A percentile compares a stretch with the other conserved stretches of the same genome.
Conservation (phyloP, 805 yeast species). For the Hanseniaspora lindneri region DNA sequence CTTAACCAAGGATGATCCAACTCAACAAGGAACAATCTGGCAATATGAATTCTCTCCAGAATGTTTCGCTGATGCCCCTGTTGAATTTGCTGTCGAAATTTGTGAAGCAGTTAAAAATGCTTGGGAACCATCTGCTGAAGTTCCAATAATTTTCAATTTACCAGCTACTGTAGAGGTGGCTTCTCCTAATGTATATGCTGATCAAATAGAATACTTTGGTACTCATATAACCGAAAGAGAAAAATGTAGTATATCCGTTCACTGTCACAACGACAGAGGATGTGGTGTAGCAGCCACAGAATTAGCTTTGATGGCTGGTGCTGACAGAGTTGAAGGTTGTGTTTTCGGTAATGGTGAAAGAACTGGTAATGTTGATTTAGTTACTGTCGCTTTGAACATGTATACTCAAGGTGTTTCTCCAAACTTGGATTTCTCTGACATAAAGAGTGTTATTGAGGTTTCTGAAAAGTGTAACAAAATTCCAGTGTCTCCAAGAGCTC, state of each 20-base stretch:
- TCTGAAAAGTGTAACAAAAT: slow-evolving; percentile 70
- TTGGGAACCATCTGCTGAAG: slow-evolving; percentile 67
- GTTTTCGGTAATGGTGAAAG: slow-evolving; percentile 75
- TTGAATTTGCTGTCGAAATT: slow-evolving; percentile 60
- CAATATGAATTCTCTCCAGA: slow-evolving; percentile 68
- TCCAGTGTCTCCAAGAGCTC: slow-evolving; percentile 63
- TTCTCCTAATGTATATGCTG: slow-evolving; percentile 65
- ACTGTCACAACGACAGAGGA: slow-evolving; percentile 71
- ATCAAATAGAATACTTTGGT: slow-evolving; percentile 65
- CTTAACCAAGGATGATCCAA: slow-evolving; percentile 64
- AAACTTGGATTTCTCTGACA: slow-evolving; percentile 56
- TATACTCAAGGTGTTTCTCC: slow-evolving; percentile 70
- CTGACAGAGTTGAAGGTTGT: slow-evolving; percentile 76
- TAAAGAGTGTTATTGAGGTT: slow-evolving; percentile 52
- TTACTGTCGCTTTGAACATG: slow-evolving; percentile 63
- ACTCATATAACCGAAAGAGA: slow-evolving; percentile 59
- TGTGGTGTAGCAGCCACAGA: slow-evolving; percentile 78
- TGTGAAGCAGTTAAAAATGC: slow-evolving; percentile 70
- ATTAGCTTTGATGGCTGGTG: slow-evolving; percentile 68
- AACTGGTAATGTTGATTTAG: slow-evolving; percentile 71
- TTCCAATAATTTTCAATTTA: slow-evolving; percentile 64
- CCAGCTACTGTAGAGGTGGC: slow-evolving; percentile 77
- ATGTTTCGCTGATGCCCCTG: slow-evolving; percentile 62
- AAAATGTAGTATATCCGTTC: slow-evolving; percentile 56
- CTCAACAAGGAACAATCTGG: slow-evolving; percentile 53